Conservation (phyloP, 345 rosid genomes). For the Aurinia saxatilis region DNA sequence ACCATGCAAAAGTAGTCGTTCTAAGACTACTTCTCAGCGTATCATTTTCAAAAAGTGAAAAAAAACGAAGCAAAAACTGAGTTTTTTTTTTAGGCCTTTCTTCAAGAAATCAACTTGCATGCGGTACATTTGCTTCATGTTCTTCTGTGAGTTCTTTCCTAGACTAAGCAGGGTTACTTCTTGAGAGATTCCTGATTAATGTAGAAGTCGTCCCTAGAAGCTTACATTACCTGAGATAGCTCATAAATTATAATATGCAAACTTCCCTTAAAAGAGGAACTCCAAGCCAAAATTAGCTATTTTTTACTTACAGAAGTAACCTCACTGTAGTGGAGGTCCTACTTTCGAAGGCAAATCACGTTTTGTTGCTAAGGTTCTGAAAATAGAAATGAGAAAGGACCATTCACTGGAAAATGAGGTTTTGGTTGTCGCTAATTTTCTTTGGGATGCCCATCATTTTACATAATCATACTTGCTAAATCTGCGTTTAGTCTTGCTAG, state of each 20-base stretch:
- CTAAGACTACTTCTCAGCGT: neutral
- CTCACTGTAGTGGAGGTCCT: slow-evolving; percentile 11
- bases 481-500: neutral
- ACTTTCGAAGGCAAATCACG: neutral
- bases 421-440: neutral
- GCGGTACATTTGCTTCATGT: neutral
- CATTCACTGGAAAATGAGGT: neutral
- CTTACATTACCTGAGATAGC: too few relatives aligned
- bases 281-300: neutral
- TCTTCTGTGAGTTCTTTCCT: neutral
- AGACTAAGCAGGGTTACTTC: neutral
- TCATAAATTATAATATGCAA: neutral
- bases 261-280: neutral
- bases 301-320: neutral
- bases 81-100: neutral
- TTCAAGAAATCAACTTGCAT: neutral
- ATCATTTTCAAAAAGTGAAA: neutral
- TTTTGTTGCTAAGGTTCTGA: neutral
- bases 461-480: too few relatives aligned
- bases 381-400: neutral
- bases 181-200: neutral
- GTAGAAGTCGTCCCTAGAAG: neutral
- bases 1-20: slow-evolving; percentile 4
- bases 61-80: too few relatives aligned
- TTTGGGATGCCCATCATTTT: neutral